Evolutionary conservation across 2,329 filamentous ascomycete genomes (phyloP), one percentile per base, ranked within the genome.

Genomic region (Pyrenophora graminea): DNA sequence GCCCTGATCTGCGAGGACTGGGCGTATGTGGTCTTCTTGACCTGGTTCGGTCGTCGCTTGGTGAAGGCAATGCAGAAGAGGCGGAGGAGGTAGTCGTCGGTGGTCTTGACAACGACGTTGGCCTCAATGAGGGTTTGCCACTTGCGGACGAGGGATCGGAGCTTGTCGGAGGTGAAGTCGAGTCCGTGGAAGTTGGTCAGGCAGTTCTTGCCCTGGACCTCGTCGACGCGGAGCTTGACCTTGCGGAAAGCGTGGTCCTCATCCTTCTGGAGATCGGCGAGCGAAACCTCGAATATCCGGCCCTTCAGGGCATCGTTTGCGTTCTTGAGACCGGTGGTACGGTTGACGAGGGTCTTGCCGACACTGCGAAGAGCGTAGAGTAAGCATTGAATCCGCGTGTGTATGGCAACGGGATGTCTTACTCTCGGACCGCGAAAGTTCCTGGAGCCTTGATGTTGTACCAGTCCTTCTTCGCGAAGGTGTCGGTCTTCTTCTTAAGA

Each of bases 1-100:
- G 89, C 88, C 68, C 93, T 89, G 80, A 97, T 97, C 83, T 99
- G 94, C 64, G 94, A 97, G 64, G 91, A 91, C 65, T 88, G 88
- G 69, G 94, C 94, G 77, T 99, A 99, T 77, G 94, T 99, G 74
- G 94, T 99, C 90, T 97, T 99, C 90, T 96, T 96, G 85, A 99
- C 93, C 86, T 99, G 94, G 85, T 97, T 99, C 72, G 91, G 91
- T 76, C 94, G 89, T 80, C 91, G 86, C 89, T 97, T 97, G 81
- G 94, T 99, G 86, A 99, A 99, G 71, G 90, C 94, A 71, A 99
- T 99, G 78, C 91, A 91, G 84, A 99, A 99, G 71, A 99, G 88
- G 74, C 94, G 91, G 81, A 99, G 86, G 77, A 97, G 92, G 85
- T 99, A 97, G 82, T 99, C 94, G 77, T 99, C 94, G 77, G 94